A percentile compares a stretch with the other conserved stretches of the same genome.
Conservation (phyloP, 768 basidiomycete species). For the Psilocybe cubensis region DNA sequence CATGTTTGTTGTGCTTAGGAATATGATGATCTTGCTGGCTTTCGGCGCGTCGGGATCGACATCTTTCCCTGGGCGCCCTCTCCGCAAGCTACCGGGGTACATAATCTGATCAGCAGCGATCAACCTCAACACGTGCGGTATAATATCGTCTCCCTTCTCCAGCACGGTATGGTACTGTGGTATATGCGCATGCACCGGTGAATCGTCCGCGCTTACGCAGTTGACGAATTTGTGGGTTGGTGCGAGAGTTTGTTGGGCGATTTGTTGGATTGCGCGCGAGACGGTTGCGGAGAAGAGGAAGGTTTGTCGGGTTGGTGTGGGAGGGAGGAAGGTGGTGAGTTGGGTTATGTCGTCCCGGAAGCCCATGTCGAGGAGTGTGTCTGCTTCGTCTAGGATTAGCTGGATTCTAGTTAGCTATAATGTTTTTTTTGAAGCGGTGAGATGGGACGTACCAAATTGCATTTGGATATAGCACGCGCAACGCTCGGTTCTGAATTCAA, state of each 20-base stretch:
- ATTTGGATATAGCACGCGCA: constrained; percentile 49
- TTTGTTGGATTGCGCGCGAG: constrained; percentile 67
- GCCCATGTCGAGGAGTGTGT: constrained; percentile 90
- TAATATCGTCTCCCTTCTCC: constrained; percentile 62
- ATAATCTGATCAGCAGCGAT: constrained; percentile 86
- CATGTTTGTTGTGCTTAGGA: constrained; percentile 84
- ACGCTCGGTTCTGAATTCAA: constrained; percentile 63
- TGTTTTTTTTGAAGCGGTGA: constrained; percentile 3
- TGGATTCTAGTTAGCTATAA: constrained; percentile 27
- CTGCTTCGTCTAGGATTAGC: constrained; percentile 93
- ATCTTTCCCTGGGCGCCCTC: constrained; percentile 16
- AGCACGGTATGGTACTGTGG: constrained; percentile 85
- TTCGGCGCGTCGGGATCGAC: not conserved
- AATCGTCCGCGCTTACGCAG: constrained; percentile 65
- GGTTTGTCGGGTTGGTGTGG: constrained; percentile 74
- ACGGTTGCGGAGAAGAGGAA: constrained; percentile 93
- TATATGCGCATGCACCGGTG: constrained; percentile 74
- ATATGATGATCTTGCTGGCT: constrained; percentile 78
- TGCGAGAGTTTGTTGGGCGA: constrained; percentile 64
- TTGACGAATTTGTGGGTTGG: constrained; percentile 73
- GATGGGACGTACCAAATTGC: constrained; percentile 56
- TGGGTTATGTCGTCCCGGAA: constrained; percentile 86
- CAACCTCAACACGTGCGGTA: constrained; percentile 79
- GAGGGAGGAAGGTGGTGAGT: constrained; percentile 67
- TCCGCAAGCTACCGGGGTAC: constrained; percentile 45